Base-by-base conservation (phyloP, 306 rosid genomes). In the Aeschynomene evenia region DNA sequence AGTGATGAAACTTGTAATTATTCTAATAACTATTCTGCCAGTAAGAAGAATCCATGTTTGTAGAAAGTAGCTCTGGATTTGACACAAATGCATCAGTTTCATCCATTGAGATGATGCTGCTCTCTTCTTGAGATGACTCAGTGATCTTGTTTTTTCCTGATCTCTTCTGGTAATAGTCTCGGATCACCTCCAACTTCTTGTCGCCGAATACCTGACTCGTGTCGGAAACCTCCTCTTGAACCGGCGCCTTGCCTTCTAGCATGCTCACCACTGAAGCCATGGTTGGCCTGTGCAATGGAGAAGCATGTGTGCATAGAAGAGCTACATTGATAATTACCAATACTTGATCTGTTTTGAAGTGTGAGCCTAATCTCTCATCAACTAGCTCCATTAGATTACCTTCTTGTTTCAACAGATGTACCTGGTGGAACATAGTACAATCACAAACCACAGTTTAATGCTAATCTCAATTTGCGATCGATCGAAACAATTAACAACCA, bases 251-350 rank as follows among this genome's bases (percentile, higher is more conserved):
- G 8, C 79, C 80, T 77, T 82, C 80, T 50, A 79, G 76, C 79
- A 79, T 73, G 63, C 63, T 68, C 19, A 79, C 76, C 21, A 79
- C 83, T 68, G 79, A 73, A 42, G 77, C 67, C 85, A 82, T 77
- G 45, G 67, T 40, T 6, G 85, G 85, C 34, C 85, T 82, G 0
- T 57, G 62, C 34, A 63, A 11, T 64, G 80, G 45, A 51, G 75
- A 68, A 56, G 31, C 51, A 29, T 70, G 72, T 49, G 82, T 69
- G 71, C 85, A 82, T 57, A 77, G 10, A 40, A 82, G 71, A 10
- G 80, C 80, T 42, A 82, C 80, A 64, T 82, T 82, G 45, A 82
- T 82, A 77, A 82, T 73, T 4, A 63, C 56, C 75, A 16, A 22
- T 15, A 33, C 80, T 76, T 82, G 80, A 33, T 60, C 62, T 26